Conservation (phyloP, 1,139 yeast species). For the Entelexis paramagnoliae region DNA sequence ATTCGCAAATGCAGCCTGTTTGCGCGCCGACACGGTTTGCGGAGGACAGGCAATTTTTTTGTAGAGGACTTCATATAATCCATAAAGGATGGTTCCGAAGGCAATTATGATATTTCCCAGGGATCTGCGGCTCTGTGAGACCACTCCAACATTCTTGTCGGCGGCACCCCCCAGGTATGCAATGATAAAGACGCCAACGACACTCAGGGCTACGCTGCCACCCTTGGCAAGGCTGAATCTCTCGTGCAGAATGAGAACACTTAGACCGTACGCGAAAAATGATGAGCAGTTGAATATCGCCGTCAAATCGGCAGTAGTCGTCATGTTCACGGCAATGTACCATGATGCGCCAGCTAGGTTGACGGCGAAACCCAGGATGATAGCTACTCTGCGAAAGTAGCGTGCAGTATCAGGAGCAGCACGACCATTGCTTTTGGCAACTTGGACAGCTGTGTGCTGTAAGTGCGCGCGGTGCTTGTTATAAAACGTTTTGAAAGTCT, state of each 20-base stretch:
- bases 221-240: conserved; percentile 55
- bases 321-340: conserved; percentile 73
- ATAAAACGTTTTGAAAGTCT: conserved; percentile 34
- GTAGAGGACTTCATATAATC: conserved; percentile 76
- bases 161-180: conserved; percentile 52
- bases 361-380: conserved; percentile 44
- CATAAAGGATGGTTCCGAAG: conserved; percentile 71
- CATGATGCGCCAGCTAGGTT: conserved; percentile 75
- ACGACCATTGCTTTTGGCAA: conserved; percentile 26
- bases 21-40: conserved; percentile 42
- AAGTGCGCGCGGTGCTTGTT: conserved; percentile 34
- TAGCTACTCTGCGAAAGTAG: conserved; percentile 39
- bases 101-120: conserved; percentile 65
- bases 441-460: conserved; percentile 23
- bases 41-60: conserved; percentile 72
- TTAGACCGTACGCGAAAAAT: conserved; percentile 76
- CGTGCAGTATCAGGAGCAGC: conserved; percentile 39
- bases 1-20: conserved; percentile 50
- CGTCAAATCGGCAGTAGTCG: conserved; percentile 78
- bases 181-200: conserved; percentile 65
- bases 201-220: conserved; percentile 58
- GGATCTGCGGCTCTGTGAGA: conserved; percentile 48
- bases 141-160: conserved; percentile 22
- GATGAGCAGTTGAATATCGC: conserved; percentile 88
- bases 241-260: conserved; percentile 62